Conservation (phyloP, 2,329 filamentous ascomycete species). For the Dactylellina cionopaga region DNA sequence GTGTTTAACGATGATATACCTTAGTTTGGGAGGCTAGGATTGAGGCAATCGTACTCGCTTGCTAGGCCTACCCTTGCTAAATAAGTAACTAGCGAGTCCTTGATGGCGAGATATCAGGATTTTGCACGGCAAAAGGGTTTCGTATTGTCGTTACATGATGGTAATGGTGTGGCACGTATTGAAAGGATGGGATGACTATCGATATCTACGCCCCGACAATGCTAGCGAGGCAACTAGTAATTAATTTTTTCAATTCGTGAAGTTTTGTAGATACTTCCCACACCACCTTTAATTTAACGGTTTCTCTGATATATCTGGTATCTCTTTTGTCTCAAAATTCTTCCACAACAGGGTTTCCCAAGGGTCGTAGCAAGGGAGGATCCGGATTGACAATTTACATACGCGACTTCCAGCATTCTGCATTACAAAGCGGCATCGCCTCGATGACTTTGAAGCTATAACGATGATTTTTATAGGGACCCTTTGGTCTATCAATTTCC, state of each 20-base stretch:
- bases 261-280: neutral
- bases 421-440: slow-evolving; percentile 1
- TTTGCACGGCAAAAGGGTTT: slow-evolving; percentile 24
- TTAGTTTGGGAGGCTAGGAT: slow-evolving; percentile 2
- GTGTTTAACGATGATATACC: slow-evolving; percentile 19
- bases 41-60: slow-evolving; percentile 23
- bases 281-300: too few species aligned
- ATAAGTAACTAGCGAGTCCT: neutral
- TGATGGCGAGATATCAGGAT: slow-evolving; percentile 22
- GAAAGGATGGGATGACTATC: neutral
- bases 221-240: neutral
- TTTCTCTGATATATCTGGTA: neutral
- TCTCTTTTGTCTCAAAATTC: neutral
- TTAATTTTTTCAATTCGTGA: neutral
- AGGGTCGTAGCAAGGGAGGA: neutral
- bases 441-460: slow-evolving; percentile 13
- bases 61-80: slow-evolving; percentile 4
- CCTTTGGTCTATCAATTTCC: slow-evolving; percentile 9
- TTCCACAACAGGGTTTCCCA: neutral
- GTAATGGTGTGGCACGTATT: slow-evolving; percentile 6
- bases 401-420: neutral
- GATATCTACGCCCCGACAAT: slow-evolving; percentile 3
- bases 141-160: slow-evolving; percentile 22
- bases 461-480: slow-evolving; percentile 2
- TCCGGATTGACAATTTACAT: slow-evolving; percentile 5